Evolutionary conservation across 1,284 basidiomycete genomes (phyloP).

Genomic region (Pseudozyma hubeiensis): DNA sequence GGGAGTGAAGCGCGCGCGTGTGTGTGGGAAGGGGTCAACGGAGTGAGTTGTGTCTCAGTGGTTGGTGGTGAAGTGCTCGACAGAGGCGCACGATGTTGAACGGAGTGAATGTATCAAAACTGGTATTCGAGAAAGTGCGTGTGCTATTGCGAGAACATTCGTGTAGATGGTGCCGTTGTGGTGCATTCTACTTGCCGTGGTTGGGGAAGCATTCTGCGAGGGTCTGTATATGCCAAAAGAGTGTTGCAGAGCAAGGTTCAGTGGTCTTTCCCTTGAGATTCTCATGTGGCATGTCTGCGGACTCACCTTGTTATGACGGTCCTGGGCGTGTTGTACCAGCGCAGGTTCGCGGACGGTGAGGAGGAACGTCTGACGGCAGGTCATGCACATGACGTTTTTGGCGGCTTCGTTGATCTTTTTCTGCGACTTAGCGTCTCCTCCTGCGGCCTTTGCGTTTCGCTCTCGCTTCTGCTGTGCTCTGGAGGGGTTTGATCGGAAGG

Average conservation of each 20-base stretch:
- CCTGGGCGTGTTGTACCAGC: constrained; percentile 56
- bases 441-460: constrained; percentile 61
- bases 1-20: too few species aligned
- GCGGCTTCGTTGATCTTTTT: constrained; percentile 70
- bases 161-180: neutral
- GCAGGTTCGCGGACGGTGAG: constrained; percentile 70
- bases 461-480: constrained; percentile 68
- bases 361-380: constrained; percentile 72
- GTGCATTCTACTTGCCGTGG: constrained; percentile 22
- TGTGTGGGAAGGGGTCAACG: too few species aligned
- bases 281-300: neutral
- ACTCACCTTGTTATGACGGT: constrained; percentile 62
- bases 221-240: constrained; percentile 12
- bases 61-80: too few species aligned
- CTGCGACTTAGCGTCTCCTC: constrained; percentile 62
- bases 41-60: too few species aligned
- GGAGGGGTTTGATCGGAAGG: neutral
- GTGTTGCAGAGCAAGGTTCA: too few species aligned
- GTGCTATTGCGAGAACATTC: neutral
- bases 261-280: neutral
- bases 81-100: too few species aligned
- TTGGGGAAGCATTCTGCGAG: constrained; percentile 51
- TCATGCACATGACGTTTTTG: constrained; percentile 70
- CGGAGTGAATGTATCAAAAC: neutral
- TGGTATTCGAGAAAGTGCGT: neutral